A percentile compares a stretch with the other conserved stretches of the same genome.
phyloP scores from a whole-genome alignment of 352 stramenopile species.

The Sclerospora graminicola region DNA sequence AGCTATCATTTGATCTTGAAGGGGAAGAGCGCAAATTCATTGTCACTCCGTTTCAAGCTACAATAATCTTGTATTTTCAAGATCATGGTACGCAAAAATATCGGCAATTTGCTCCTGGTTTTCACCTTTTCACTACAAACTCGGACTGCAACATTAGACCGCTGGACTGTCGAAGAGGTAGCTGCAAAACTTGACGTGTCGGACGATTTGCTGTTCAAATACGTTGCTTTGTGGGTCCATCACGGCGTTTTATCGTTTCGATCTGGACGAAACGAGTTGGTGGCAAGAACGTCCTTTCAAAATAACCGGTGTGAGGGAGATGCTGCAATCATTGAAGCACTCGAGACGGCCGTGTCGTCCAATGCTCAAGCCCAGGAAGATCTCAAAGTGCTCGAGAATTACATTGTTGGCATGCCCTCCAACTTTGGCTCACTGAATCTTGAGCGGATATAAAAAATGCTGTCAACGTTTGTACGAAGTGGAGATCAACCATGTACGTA shows the following conservation, averaged over 20 bases:
- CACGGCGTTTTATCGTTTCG: constrained; percentile 48
- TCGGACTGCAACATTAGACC: constrained; percentile 11
- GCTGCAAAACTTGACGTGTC: constrained; percentile 49
- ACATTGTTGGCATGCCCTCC: constrained; percentile 92
- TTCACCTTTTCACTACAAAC: neutral
- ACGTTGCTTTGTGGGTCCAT: constrained; percentile 63
- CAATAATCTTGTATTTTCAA: constrained; percentile 93
- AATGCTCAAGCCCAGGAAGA: constrained; percentile 89
- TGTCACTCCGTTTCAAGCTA: constrained; percentile 89
- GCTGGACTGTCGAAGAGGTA: constrained; percentile 53
- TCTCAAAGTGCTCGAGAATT: constrained; percentile 88
- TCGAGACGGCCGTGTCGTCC: constrained; percentile 82
- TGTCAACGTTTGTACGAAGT: constrained; percentile 79
- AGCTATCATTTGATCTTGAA: constrained; percentile 85
- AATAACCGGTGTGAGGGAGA: constrained; percentile 31
- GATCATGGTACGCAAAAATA: constrained; percentile 50
- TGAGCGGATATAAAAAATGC: constrained; percentile 91
- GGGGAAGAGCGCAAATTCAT: constrained; percentile 72
- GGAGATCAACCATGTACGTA: constrained; percentile 64
- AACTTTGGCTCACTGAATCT: constrained; percentile 90
- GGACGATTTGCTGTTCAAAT: constrained; percentile 44
- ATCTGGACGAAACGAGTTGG: constrained; percentile 30
- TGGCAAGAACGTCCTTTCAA: constrained; percentile 32
- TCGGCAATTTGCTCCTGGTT: neutral
- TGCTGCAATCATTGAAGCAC: constrained; percentile 33